Evolutionary conservation across 768 basidiomycete genomes (phyloP).

Genomic region (Naganishia kalamii): DNA sequence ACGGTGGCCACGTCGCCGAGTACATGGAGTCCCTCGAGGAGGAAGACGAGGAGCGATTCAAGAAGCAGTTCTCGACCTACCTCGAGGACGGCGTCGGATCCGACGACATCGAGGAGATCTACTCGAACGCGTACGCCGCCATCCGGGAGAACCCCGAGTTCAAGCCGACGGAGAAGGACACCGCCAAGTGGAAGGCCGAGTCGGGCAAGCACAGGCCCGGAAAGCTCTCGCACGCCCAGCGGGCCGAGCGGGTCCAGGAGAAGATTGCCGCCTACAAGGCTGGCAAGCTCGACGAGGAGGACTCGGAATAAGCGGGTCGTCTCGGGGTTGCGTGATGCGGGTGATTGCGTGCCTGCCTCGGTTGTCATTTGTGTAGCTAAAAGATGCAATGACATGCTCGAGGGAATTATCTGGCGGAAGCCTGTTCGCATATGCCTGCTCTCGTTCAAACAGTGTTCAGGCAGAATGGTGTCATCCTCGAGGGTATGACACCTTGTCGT

Average conservation of each 20-base stretch:
- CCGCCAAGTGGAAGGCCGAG: constrained; percentile 83
- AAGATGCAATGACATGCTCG: too few species aligned
- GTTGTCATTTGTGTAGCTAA: too few species aligned
- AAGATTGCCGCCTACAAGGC: constrained; percentile 89
- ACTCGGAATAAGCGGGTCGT: constrained; percentile 17
- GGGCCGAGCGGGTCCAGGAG: constrained; percentile 68
- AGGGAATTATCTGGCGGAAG: too few species aligned
- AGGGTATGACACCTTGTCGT: too few species aligned
- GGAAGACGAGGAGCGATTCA: constrained; percentile 98
- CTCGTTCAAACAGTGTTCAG: too few species aligned
- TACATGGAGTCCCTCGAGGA: constrained; percentile 99
- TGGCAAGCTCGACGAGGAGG: constrained; percentile 43
- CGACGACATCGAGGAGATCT: constrained; percentile 95
- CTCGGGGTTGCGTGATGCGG: background rate
- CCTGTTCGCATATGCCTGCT: too few species aligned
- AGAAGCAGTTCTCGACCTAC: constrained; percentile 93
- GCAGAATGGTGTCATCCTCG: too few species aligned
- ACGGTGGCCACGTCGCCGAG: constrained; percentile 93
- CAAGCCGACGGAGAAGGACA: constrained; percentile 79
- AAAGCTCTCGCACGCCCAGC: constrained; percentile 70
- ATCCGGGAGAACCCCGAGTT: constrained; percentile 92
- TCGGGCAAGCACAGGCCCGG: constrained; percentile 60
- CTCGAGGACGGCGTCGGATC: constrained; percentile 92
- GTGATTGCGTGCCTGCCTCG: background rate
- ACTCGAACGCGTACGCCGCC: constrained; percentile 81